Conservation (phyloP, 2,329 filamentous ascomycete species). For the Xenoacremonium recifei region DNA sequence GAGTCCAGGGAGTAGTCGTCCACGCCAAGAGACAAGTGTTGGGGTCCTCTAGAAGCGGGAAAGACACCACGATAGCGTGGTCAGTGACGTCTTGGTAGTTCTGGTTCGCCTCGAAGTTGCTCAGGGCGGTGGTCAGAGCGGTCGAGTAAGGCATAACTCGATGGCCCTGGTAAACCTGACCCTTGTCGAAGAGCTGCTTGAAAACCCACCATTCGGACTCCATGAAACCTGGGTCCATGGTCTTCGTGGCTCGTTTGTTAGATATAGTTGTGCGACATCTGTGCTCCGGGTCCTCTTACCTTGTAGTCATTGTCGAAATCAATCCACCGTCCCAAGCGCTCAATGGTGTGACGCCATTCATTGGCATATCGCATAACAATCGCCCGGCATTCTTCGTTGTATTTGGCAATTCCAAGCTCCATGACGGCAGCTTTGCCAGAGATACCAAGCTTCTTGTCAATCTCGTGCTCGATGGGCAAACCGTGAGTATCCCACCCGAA, state of each 20-base stretch:
- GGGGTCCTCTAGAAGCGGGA: conserved; percentile 77
- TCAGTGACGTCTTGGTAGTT: conserved; percentile 95
- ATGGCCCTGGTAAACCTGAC: conserved; percentile 84
- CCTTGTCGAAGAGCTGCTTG: conserved; percentile 89
- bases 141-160: conserved; percentile 96
- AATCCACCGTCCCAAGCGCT: conserved; percentile 90
- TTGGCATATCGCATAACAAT: conserved; percentile 89
- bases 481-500: conserved; percentile 97
- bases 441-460: conserved; percentile 92
- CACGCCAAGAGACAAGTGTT: conserved; percentile 77
- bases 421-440: conserved; percentile 84
- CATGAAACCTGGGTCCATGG: conserved; percentile 95
- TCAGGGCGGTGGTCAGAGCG: conserved; percentile 81
- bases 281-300: conserved; percentile 46
- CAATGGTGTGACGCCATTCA: conserved; percentile 87
- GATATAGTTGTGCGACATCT: no score
- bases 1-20: conserved; percentile 86
- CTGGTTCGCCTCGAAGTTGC: conserved; percentile 90
- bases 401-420: conserved; percentile 81
- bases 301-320: conserved; percentile 99
- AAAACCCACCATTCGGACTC: conserved; percentile 97
- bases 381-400: conserved; percentile 86
- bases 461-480: conserved; percentile 93
- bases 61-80: conserved; percentile 83
- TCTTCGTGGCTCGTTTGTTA: conserved; percentile 49